These are phyloP conservation scores for Metrosideros polymorpha DNA, from an alignment of 441 rosid genomes.

Conservation along the genomic window DNA sequence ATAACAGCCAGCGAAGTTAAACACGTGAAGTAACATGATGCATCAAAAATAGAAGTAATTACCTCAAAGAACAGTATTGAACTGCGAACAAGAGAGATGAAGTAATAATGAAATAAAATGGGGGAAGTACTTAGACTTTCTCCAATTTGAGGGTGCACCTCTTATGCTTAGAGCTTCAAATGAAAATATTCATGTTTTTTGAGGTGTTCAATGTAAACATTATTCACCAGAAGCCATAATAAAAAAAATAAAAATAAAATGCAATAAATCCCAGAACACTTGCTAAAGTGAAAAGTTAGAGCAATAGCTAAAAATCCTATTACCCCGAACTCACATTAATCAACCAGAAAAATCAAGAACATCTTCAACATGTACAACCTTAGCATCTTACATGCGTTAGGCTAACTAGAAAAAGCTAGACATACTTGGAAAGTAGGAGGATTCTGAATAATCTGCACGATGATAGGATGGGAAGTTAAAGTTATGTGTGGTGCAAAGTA, in stretches of 20 bases:
- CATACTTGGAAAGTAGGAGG: not conserved
- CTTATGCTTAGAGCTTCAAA: not conserved
- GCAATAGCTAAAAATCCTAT: not conserved
- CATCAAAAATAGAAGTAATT: not conserved
- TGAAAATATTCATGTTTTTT: not conserved
- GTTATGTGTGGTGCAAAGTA: not conserved
- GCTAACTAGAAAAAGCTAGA: not conserved
- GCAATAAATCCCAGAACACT: not conserved
- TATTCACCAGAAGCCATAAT: not conserved
- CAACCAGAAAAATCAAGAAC: not conserved
- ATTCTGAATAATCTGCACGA: not conserved
- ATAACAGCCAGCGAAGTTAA: not conserved
- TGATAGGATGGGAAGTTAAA: not conserved
- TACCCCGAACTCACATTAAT: too few species aligned
- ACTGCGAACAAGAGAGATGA: not conserved
- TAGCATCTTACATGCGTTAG: not conserved
- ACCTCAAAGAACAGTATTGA: not conserved
- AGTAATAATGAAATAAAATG: not conserved
- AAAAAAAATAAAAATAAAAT: too few species aligned
- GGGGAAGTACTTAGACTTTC: not conserved
- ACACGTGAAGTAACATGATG: not conserved
- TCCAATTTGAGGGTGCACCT: not conserved
- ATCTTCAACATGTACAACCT: not conserved
- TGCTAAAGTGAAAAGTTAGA: not conserved
- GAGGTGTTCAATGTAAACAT: not conserved